Evolutionary conservation across 768 basidiomycete genomes (phyloP).

Genomic region (Lactarius sanguifluus): DNA sequence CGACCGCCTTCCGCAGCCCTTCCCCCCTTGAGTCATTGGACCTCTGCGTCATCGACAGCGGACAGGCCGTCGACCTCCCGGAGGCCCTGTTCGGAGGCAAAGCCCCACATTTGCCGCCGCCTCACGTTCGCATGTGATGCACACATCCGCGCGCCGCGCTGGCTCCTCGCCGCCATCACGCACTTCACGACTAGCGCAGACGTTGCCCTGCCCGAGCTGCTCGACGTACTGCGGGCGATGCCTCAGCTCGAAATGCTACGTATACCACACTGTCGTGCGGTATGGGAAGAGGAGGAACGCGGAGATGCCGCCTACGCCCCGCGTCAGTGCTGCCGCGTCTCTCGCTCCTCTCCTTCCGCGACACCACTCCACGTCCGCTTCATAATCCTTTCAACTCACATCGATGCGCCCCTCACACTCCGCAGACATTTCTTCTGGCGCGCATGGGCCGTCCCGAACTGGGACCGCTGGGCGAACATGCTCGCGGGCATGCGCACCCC

Average conservation of each 20-base stretch:
- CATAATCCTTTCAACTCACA: slow-evolving; percentile 8
- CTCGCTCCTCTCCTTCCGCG: slow-evolving; percentile 17
- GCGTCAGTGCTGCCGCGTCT: slow-evolving; percentile 14
- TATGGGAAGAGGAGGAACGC: slow-evolving; percentile 14
- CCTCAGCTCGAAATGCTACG: slow-evolving; percentile 17
- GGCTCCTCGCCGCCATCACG: slow-evolving; percentile 16
- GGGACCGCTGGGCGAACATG: slow-evolving; percentile 19
- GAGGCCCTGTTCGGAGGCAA: slow-evolving; percentile 17
- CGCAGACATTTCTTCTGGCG: slow-evolving; percentile 24
- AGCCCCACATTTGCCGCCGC: slow-evolving; percentile 17
- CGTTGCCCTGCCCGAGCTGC: background rate
- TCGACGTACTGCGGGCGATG: slow-evolving; percentile 15
- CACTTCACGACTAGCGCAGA: slow-evolving; percentile 22
- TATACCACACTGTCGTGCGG: slow-evolving; percentile 24
- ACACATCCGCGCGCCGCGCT: slow-evolving; percentile 17
- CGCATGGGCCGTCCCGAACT: slow-evolving; percentile 18
- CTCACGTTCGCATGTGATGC: slow-evolving; percentile 18
- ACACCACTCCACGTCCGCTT: slow-evolving; percentile 23
- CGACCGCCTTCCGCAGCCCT: slow-evolving; percentile 20
- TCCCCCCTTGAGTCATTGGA: slow-evolving; percentile 13
- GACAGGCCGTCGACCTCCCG: slow-evolving; percentile 14
- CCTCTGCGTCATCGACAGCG: slow-evolving; percentile 18
- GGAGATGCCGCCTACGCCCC: background rate
- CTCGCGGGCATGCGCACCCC: slow-evolving; percentile 3
- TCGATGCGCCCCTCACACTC: slow-evolving; percentile 19